Percentiles rank a stretch among this genome's conserved stretches.
Conservation (phyloP, 1,284 basidiomycete genomes). For the Gomphus bonarii region DNA sequence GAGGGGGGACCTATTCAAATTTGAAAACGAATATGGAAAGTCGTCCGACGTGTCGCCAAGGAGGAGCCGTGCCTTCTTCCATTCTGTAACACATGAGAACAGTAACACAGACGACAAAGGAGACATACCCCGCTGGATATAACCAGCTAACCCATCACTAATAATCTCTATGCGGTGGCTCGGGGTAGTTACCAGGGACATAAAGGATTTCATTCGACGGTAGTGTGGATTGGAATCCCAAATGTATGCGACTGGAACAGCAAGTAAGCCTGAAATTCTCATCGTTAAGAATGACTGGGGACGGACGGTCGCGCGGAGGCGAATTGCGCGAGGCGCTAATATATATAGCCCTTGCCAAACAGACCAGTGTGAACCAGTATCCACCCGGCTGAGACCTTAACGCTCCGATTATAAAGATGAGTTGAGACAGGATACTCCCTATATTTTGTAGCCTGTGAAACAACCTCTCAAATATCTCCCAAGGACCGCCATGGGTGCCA, state of each 20-base stretch:
- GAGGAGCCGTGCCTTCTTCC: slow-evolving; percentile 8
- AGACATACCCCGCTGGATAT: slow-evolving; percentile 22
- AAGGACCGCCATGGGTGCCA: neutral
- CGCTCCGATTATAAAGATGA: neutral
- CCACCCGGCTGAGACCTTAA: slow-evolving; percentile 4
- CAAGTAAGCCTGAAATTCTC: neutral
- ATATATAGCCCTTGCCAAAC: neutral
- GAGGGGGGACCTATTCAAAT: neutral
- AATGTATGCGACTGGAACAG: neutral
- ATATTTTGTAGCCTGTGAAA: neutral
- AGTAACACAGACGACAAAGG: neutral
- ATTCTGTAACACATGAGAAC: neutral
- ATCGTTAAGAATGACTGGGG: neutral
- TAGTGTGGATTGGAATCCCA: slow-evolving; percentile 22
- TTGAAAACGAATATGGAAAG: neutral
- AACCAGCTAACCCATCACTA: slow-evolving; percentile 25
- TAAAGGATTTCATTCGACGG: slow-evolving; percentile 26
- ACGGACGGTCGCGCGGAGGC: neutral
- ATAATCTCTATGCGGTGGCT: slow-evolving; percentile 26
- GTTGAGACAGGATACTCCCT: neutral
- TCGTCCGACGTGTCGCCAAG: slow-evolving; percentile 6
- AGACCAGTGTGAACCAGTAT: neutral
- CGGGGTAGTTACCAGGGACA: slow-evolving; percentile 26
- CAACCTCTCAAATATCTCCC: neutral
- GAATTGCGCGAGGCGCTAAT: neutral